Conservation (phyloP, 176 grass and related monocot species). For the Hordeum marinum region DNA sequence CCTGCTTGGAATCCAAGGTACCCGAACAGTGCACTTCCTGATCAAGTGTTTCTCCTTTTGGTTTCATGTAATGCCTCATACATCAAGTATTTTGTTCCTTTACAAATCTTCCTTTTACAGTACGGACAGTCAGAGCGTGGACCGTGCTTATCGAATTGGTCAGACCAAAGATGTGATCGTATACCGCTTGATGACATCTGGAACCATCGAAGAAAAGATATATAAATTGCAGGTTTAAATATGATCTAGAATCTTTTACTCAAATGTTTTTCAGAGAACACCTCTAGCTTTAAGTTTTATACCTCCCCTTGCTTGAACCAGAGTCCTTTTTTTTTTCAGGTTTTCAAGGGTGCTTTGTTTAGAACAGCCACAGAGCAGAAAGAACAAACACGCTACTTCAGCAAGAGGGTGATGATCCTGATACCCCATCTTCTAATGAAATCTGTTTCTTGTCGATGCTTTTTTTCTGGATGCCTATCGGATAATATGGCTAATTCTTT, state of each 20-base stretch:
- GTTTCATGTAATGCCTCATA: neutral
- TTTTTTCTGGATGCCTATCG: constrained; percentile 6
- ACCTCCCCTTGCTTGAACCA: neutral
- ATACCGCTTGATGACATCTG: constrained; percentile 90
- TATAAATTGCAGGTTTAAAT: constrained; percentile 82
- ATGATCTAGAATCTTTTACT: neutral
- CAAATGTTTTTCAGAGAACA: neutral
- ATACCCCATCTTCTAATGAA: neutral
- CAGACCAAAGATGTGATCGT: constrained; percentile 93
- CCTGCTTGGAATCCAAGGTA: constrained; percentile 99
- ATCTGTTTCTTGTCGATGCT: neutral
- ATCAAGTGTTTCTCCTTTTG: neutral
- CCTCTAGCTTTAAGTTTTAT: neutral
- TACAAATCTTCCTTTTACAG: constrained; percentile 32
- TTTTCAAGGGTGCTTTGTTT: constrained; percentile 90
- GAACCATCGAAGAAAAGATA: constrained; percentile 95
- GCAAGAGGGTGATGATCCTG: constrained; percentile 56
- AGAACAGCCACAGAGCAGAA: constrained; percentile 96
- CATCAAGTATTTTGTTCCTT: neutral
- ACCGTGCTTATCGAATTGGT: constrained; percentile 91
- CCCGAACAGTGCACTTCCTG: neutral
- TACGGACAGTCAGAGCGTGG: constrained; percentile 93
- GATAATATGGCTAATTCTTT: neutral
- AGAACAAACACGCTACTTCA: constrained; percentile 98
- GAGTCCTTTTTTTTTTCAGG: constrained; percentile 29